phyloP scores from a whole-genome alignment of 495 filamentous ascomycete species.

The Trichoderma reesei region DNA sequence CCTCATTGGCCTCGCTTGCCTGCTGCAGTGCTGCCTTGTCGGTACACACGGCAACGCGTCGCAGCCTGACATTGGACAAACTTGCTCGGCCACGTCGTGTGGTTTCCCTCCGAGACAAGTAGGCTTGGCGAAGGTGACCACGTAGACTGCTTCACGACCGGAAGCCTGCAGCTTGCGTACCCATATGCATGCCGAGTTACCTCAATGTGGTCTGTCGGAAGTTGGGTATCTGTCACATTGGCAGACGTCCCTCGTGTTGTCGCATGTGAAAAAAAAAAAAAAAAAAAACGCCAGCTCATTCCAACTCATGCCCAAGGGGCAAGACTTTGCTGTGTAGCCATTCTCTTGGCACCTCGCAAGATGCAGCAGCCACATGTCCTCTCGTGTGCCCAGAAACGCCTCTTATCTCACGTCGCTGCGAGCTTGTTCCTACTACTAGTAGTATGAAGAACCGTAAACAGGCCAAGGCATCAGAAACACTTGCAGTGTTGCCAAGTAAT shows the following conservation, averaged over 20 bases:
- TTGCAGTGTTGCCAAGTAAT: not conserved
- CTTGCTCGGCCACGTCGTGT: too few species aligned
- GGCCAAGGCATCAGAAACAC: not conserved
- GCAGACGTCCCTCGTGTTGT: not conserved
- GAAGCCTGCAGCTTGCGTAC: not conserved
- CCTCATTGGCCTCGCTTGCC: not conserved
- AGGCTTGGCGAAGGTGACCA: too few species aligned
- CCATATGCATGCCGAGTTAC: not conserved
- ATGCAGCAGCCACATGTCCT: too few species aligned
- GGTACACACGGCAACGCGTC: too few species aligned
- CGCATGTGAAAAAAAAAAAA: not conserved
- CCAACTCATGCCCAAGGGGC: not conserved
- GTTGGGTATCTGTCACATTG: not conserved
- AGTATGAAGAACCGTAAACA: not conserved
- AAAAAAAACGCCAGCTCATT: not conserved
- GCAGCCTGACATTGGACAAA: too few species aligned
- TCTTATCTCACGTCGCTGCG: too few species aligned
- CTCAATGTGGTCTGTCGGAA: not conserved
- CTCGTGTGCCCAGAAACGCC: too few species aligned
- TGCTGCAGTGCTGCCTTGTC: not conserved
- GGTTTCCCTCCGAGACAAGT: too few species aligned
- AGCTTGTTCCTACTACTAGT: too few species aligned
- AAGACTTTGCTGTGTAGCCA: too few species aligned
- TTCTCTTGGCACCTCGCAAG: too few species aligned
- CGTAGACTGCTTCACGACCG: not conserved